phyloP scores from a whole-genome alignment of 2,329 filamentous ascomycete species.

The Cercospora zeae-maydis region DNA sequence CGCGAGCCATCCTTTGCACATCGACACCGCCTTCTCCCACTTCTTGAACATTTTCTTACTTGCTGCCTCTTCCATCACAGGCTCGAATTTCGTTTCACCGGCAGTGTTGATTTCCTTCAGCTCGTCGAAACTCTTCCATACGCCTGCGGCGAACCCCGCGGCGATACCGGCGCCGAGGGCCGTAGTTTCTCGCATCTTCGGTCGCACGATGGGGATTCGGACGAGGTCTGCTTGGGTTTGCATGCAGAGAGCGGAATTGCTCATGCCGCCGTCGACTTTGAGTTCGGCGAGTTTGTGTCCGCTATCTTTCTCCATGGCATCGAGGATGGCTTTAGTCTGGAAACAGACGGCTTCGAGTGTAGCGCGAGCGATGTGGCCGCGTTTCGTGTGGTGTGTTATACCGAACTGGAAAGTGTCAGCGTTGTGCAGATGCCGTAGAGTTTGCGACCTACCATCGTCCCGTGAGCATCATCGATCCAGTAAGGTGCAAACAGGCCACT shows the following conservation, averaged over 20 bases:
- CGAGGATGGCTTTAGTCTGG: slow-evolving; percentile 86
- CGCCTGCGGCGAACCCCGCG: slow-evolving; percentile 75
- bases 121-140: slow-evolving; percentile 74
- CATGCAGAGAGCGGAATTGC: slow-evolving; percentile 85
- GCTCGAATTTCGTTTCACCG: slow-evolving; percentile 67
- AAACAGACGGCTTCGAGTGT: slow-evolving; percentile 89
- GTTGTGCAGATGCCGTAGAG: neutral
- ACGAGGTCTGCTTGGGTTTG: slow-evolving; percentile 85
- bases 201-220: slow-evolving; percentile 76
- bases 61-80: slow-evolving; percentile 53
- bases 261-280: slow-evolving; percentile 85
- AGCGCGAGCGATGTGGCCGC: slow-evolving; percentile 81
- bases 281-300: slow-evolving; percentile 70
- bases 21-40: slow-evolving; percentile 75
- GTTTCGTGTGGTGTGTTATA: slow-evolving; percentile 65
- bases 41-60: slow-evolving; percentile 62
- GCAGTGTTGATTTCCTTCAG: slow-evolving; percentile 68
- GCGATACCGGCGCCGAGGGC: slow-evolving; percentile 85
- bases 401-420: slow-evolving; percentile 25
- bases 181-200: slow-evolving; percentile 86
- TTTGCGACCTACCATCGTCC: slow-evolving; percentile 57
- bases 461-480: slow-evolving; percentile 90
- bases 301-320: slow-evolving; percentile 86
- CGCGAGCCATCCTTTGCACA: slow-evolving; percentile 67
- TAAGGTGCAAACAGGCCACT: slow-evolving; percentile 88